A percentile compares a stretch with the other conserved stretches of the same genome.
These are phyloP conservation scores for Blastobotrys serpentis DNA, from an alignment of 1,139 yeast genomes.

Conservation along the genomic window DNA sequence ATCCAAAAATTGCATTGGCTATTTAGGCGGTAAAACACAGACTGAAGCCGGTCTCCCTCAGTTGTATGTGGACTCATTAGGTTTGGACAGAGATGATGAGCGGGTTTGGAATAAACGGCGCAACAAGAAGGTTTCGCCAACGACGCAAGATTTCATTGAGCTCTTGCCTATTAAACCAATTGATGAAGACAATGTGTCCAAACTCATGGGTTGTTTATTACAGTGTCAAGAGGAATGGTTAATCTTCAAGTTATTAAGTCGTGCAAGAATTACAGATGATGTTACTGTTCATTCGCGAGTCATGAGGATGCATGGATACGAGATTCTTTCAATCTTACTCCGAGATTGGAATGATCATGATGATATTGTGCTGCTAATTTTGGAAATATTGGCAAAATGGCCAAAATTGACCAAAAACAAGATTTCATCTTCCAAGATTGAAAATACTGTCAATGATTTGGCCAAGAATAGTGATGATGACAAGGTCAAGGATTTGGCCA, in stretches of 20 bases:
- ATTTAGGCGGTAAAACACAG: constrained; percentile 95
- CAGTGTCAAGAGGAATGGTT: constrained; percentile 73
- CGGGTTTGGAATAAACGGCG: constrained; percentile 46
- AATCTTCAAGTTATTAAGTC: constrained; percentile 61
- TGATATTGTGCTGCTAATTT: constrained; percentile 39
- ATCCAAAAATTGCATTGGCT: constrained; percentile 85
- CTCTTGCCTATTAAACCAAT: constrained; percentile 49
- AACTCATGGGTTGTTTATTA: constrained; percentile 78
- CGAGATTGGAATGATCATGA: constrained; percentile 42
- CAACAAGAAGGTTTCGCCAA: constrained; percentile 39
- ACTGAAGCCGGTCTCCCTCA: constrained; percentile 91
- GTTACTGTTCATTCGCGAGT: constrained; percentile 56
- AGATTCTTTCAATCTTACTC: constrained; percentile 65
- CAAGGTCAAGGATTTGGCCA: constrained; percentile 41
- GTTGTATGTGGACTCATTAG: constrained; percentile 79
- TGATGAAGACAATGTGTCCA: constrained; percentile 54
- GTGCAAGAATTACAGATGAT: constrained; percentile 61
- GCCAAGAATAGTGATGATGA: constrained; percentile 33
- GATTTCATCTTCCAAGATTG: constrained; percentile 76
- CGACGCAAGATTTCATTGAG: constrained; percentile 47
- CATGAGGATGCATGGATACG: constrained; percentile 83
- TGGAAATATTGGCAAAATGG: constrained; percentile 65
- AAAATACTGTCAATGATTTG: constrained; percentile 55
- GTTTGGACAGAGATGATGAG: constrained; percentile 59
- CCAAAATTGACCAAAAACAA: constrained; percentile 81